These are phyloP conservation scores for Penstemon newberryi DNA, from an alignment of 257 asterid species.

Conservation along the genomic window DNA sequence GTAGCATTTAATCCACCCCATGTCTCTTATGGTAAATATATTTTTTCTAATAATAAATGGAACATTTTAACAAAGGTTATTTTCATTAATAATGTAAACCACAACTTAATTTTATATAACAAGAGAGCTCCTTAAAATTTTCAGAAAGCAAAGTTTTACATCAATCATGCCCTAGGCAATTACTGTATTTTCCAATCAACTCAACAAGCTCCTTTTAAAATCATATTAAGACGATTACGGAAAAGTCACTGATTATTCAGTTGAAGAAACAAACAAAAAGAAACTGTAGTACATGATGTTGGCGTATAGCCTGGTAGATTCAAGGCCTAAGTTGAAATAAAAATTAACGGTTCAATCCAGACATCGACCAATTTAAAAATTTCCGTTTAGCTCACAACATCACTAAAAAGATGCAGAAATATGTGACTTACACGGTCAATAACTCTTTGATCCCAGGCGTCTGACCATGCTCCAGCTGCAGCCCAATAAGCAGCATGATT, in stretches of 20 bases:
- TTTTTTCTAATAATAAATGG: too few relatives aligned
- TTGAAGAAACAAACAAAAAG: slow-evolving; percentile 6
- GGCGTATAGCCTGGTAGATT: not conserved
- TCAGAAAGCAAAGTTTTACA: slow-evolving; percentile 20
- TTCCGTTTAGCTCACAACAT: slow-evolving; percentile 17
- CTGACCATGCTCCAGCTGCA: slow-evolving; percentile 95
- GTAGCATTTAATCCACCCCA: too few relatives aligned
- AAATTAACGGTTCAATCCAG: slow-evolving; percentile 7
- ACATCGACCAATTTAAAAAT: slow-evolving; percentile 9
- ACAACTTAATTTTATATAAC: not conserved
- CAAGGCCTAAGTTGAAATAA: slow-evolving; percentile 6
- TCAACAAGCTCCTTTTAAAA: slow-evolving; percentile 10
- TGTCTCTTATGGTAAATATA: too few relatives aligned
- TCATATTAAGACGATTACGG: not conserved
- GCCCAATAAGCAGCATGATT: slow-evolving; percentile 84
- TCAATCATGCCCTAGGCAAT: slow-evolving; percentile 11
- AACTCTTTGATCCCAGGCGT: slow-evolving; percentile 90
- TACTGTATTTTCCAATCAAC: slow-evolving; percentile 15
- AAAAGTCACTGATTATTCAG: too few relatives aligned
- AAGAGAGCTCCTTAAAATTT: not conserved
- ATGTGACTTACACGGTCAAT: slow-evolving; percentile 79
- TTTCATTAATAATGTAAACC: too few relatives aligned
- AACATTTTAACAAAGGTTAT: too few relatives aligned
- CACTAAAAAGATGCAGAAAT: slow-evolving; percentile 11
- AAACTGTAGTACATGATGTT: not conserved